Evolutionary conservation across 805 yeast genomes (phyloP).

Genomic region (Pichia cephalocereana): DNA sequence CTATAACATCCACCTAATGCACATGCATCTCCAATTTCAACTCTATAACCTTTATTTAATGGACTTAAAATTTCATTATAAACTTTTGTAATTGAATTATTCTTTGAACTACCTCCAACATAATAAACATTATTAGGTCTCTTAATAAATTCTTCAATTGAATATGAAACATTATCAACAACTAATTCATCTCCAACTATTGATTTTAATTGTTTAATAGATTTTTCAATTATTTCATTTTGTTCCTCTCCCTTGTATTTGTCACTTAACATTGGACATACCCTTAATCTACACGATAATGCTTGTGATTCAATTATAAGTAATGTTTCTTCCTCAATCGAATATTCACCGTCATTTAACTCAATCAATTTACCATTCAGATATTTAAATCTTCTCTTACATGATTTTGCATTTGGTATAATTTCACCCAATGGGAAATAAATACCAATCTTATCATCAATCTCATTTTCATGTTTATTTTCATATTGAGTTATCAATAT

Average conservation of each 20-base stretch:
- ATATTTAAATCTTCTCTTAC: conserved; percentile 44
- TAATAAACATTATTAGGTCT: conserved; percentile 64
- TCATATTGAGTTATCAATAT: conserved; percentile 30
- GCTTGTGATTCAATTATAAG: conserved; percentile 85
- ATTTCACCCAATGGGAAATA: conserved; percentile 90
- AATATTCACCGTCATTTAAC: conserved; percentile 32
- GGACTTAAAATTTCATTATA: conserved; percentile 69
- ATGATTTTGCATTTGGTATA: conserved; percentile 71
- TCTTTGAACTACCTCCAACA: conserved; percentile 85
- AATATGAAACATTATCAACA: conserved; percentile 39
- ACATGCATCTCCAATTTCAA: conserved; percentile 81
- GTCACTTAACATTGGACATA: conserved; percentile 57
- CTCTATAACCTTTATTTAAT: conserved; percentile 51
- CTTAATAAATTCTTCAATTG: conserved; percentile 33
- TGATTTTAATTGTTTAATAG: background rate
- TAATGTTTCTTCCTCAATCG: conserved; percentile 55
- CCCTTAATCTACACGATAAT: conserved; percentile 69
- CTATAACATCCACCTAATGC: conserved; percentile 87
- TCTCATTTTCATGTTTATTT: conserved; percentile 12
- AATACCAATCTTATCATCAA: conserved; percentile 45
- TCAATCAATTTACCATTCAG: conserved; percentile 12
- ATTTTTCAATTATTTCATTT: conserved; percentile 1
- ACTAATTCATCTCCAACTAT: conserved; percentile 16
- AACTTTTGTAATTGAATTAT: conserved; percentile 54
- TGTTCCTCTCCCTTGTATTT: conserved; percentile 1